phyloP scores from a whole-genome alignment of 202 grass and related monocot species.

The Miscanthus sacchariflorus region DNA sequence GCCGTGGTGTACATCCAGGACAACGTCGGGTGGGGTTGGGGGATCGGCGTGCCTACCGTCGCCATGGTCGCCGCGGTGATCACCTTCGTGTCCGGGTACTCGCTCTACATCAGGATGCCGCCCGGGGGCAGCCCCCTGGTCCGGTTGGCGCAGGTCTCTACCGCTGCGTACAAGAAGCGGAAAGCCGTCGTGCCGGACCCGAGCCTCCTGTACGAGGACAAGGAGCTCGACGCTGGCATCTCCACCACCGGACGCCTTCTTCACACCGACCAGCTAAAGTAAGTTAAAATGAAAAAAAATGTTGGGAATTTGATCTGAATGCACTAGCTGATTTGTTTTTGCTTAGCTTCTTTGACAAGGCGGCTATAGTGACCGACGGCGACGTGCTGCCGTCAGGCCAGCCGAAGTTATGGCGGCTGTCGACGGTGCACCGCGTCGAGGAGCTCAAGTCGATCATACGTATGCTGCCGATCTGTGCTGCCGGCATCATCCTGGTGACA shows the following conservation, averaged over 20 bases:
- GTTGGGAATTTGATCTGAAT: background rate
- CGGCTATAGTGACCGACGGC: conserved; percentile 60
- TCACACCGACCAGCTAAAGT: conserved; percentile 72
- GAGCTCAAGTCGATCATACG: conserved; percentile 80
- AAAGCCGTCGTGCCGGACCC: conserved; percentile 47
- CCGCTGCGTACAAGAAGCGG: conserved; percentile 63
- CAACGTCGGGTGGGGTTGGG: conserved; percentile 80
- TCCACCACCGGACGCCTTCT: conserved; percentile 65
- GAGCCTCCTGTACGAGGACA: conserved; percentile 63
- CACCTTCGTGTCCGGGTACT: conserved; percentile 70
- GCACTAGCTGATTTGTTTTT: background rate
- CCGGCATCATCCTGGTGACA: conserved; percentile 66
- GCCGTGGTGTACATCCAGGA: conserved; percentile 77
- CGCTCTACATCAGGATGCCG: conserved; percentile 64
- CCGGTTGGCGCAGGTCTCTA: conserved; percentile 60
- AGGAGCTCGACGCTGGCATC: conserved; percentile 71
- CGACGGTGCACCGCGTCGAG: conserved; percentile 78
- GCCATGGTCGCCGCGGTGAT: conserved; percentile 68
- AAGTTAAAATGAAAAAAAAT: background rate
- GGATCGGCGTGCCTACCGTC: conserved; percentile 62
- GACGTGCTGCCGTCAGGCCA: conserved; percentile 53
- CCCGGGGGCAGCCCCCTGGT: conserved; percentile 64
- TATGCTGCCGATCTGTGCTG: conserved; percentile 69
- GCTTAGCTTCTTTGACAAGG: conserved; percentile 64
- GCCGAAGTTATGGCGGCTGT: conserved; percentile 55